Conservation (phyloP, 192 early-diverging fungal genomes). For the Coemansia sp. region DNA sequence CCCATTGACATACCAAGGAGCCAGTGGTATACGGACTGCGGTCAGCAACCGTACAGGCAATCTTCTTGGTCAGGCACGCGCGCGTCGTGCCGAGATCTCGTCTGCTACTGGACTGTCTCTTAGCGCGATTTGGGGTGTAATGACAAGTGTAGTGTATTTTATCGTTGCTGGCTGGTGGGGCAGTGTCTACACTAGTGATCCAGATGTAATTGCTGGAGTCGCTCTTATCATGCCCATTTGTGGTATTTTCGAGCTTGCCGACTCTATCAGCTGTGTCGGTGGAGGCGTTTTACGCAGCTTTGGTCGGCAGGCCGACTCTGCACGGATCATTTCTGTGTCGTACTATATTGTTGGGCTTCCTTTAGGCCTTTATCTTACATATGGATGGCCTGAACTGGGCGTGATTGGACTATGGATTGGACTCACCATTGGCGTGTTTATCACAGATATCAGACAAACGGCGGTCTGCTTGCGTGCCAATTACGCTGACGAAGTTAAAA, state of each 20-base stretch:
- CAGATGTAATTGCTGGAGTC: slow-evolving; percentile 65
- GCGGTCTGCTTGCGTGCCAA: slow-evolving; percentile 1
- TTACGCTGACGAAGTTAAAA: slow-evolving; percentile 1
- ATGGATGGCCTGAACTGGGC: slow-evolving; percentile 16
- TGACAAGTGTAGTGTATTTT: slow-evolving; percentile 46
- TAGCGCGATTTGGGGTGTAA: slow-evolving; percentile 38
- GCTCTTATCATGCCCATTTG: slow-evolving; percentile 71
- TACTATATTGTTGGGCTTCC: slow-evolving; percentile 56
- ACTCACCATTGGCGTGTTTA: neutral
- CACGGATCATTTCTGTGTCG: slow-evolving; percentile 38
- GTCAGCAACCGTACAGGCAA: slow-evolving; percentile 76
- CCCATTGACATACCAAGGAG: slow-evolving; percentile 70
- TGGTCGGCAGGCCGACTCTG: slow-evolving; percentile 50
- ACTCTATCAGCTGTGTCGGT: slow-evolving; percentile 58
- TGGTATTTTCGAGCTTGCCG: slow-evolving; percentile 63
- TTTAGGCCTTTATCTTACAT: slow-evolving; percentile 51
- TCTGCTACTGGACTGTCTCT: slow-evolving; percentile 34
- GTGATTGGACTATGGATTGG: slow-evolving; percentile 33
- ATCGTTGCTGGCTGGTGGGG: slow-evolving; percentile 48
- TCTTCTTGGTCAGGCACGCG: slow-evolving; percentile 55
- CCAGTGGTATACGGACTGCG: slow-evolving; percentile 64
- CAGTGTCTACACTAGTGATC: slow-evolving; percentile 63
- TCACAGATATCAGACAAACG: neutral
- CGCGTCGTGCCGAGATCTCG: slow-evolving; percentile 57
- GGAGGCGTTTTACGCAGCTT: slow-evolving; percentile 55